Evolutionary conservation across 2,329 filamentous ascomycete genomes (phyloP).

Genomic region (Monosporascus cannonballus): DNA sequence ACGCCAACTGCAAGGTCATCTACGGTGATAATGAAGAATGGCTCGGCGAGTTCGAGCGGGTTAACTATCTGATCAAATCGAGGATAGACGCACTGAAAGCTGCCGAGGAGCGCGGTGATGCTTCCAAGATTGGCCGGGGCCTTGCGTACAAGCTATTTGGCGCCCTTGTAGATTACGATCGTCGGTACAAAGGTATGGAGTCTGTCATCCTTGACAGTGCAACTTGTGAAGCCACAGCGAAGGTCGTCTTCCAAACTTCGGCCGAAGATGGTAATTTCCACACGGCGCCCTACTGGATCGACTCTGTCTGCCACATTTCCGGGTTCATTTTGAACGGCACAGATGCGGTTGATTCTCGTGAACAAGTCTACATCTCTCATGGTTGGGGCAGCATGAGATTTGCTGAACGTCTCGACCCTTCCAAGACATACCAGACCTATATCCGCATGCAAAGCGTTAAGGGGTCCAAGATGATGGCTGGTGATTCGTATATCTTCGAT

Average conservation of each 20-base stretch:
- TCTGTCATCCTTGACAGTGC: constrained; percentile 51
- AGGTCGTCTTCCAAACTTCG: constrained; percentile 42
- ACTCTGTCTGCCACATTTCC: constrained; percentile 52
- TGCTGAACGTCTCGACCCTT: constrained; percentile 36
- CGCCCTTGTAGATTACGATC: constrained; percentile 51
- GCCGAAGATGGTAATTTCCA: constrained; percentile 46
- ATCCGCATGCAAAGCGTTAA: constrained; percentile 51
- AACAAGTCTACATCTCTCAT: constrained; percentile 53
- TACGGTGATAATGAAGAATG: constrained; percentile 56
- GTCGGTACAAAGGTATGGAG: constrained; percentile 50
- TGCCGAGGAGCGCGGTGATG: constrained; percentile 58
- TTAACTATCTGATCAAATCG: constrained; percentile 62
- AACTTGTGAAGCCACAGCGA: constrained; percentile 46
- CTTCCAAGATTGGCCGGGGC: constrained; percentile 67
- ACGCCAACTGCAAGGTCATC: constrained; percentile 56
- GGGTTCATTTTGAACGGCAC: constrained; percentile 57
- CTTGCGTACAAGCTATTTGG: constrained; percentile 69
- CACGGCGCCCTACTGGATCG: constrained; percentile 53
- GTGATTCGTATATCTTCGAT: constrained; percentile 50
- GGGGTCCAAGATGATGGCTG: constrained; percentile 44
- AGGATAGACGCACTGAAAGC: constrained; percentile 52
- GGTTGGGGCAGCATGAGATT: constrained; percentile 51
- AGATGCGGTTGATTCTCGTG: constrained; percentile 47
- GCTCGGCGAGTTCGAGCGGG: constrained; percentile 60
- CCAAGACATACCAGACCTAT: constrained; percentile 49